Base-by-base conservation (phyloP, 108 stramenopile genomes). In the Skeletonema grethae region DNA sequence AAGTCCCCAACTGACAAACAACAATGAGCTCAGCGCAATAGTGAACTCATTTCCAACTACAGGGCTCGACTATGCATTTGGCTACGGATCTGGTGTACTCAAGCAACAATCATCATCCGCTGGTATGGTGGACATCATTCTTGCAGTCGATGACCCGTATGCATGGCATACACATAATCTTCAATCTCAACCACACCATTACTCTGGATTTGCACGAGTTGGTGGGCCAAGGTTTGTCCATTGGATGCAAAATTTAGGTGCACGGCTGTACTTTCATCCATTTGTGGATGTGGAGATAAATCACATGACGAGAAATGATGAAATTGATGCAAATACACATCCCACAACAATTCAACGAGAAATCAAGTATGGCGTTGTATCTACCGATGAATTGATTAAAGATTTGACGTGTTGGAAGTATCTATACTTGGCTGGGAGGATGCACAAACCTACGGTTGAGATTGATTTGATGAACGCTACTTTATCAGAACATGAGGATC, bases 21-120 rank as follows among this genome's bases (percentile, higher is more conserved):
- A 80, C 46, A 67, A 82, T 20, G 81, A 77, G 22, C 72, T 82
- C 11, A 72, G 61, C 25, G 65, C 71, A 18, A 87, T 89, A 10
- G 41, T 82, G 0, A 34, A 76, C 25, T 48, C 58, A 61, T 91
- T 94, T 63, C 88, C 90, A 28, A 61, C 75, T 25, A 67, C 81
- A n/a, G 56, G 82, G 25, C 36, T 94, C 10, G 82, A 90, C 31
- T 77, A 88, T 72, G 80, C 89, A 11, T 88, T 94, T 80, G 93
- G 90, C 9, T 94, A 94, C 67, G 93, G 93, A 53, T 94, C 93
- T 20, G 90, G 89, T 16, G 90, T 94, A 12, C 87, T 95, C 69
- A 66, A 74, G 29, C 94, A 95, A 79, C 75, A 83, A 67, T 38
- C 39, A 61, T 24, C 45, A 18, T 55, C 71, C 11, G 10, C 56